phyloP scores from a whole-genome alignment of 371 early-diverging fungal genomes.

The Mortierella sp. region DNA sequence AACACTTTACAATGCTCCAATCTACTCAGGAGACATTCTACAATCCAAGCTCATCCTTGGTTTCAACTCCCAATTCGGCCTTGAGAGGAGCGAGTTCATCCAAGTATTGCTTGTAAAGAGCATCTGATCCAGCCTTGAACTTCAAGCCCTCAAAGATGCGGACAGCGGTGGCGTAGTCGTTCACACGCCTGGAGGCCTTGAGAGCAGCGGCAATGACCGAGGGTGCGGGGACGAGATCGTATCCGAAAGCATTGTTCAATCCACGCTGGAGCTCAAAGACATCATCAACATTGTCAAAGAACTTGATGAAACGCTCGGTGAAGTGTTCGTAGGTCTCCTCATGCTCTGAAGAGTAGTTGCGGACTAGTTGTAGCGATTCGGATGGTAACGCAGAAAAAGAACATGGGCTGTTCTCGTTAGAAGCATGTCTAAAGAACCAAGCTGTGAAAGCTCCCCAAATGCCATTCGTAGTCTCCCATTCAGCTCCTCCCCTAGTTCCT shows the following conservation, averaged over 20 bases:
- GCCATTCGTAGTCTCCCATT: no score
- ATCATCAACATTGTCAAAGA: constrained; percentile 94
- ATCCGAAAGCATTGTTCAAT: constrained; percentile 96
- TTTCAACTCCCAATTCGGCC: constrained; percentile 88
- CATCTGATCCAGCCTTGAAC: constrained; percentile 87
- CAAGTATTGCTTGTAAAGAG: constrained; percentile 91
- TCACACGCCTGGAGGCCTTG: constrained; percentile 81
- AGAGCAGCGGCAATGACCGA: constrained; percentile 90
- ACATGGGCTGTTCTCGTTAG: background rate
- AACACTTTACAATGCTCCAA: no score
- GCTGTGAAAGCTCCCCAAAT: no score
- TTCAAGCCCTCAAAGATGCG: constrained; percentile 95
- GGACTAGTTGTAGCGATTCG: constrained; percentile 20
- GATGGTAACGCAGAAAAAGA: background rate
- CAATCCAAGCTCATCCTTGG: constrained; percentile 88
- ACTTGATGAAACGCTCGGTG: constrained; percentile 85
- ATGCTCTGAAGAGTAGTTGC: constrained; percentile 74
- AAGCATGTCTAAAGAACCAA: background rate
- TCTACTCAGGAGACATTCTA: no score
- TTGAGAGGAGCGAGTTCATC: constrained; percentile 88
- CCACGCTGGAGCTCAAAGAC: constrained; percentile 97
- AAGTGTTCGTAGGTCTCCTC: constrained; percentile 87
- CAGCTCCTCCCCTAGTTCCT: no score
- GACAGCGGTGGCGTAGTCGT: constrained; percentile 93
- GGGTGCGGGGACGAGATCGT: constrained; percentile 95